Percentiles rank a stretch among this genome's conserved stretches.
Evolutionary conservation across 805 yeast species (phyloP).

Genomic region (Kodamaea lidongshanica): DNA sequence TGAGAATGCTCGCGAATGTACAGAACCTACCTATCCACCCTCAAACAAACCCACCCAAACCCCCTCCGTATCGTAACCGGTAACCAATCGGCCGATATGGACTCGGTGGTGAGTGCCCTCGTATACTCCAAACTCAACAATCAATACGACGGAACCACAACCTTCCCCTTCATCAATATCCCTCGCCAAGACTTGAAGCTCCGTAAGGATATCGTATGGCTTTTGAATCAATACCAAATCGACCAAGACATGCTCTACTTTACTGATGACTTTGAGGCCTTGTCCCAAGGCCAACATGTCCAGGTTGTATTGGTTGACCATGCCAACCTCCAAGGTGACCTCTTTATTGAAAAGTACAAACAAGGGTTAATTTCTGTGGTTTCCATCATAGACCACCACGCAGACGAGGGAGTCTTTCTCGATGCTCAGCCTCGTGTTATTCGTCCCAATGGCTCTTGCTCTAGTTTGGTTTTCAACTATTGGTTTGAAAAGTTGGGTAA

Average conservation of each 20-base stretch:
- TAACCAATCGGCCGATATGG: constrained; percentile 83
- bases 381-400: constrained; percentile 85
- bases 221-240: constrained; percentile 45
- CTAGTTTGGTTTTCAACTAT: constrained; percentile 62
- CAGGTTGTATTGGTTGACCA: constrained; percentile 75
- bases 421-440: constrained; percentile 60
- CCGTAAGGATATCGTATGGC: constrained; percentile 62
- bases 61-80: constrained; percentile 55
- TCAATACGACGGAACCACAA: constrained; percentile 22
- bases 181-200: constrained; percentile 57
- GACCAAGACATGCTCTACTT: constrained; percentile 49
- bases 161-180: constrained; percentile 74
- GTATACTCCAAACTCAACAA: constrained; percentile 58
- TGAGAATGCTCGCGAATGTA: no score
- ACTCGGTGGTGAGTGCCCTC: constrained; percentile 75
- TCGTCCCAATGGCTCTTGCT: constrained; percentile 67
- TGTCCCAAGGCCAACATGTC: constrained; percentile 7
- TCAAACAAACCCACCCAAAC: constrained; percentile 13
- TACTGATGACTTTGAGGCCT: constrained; percentile 54
- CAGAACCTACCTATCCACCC: constrained; percentile 17
- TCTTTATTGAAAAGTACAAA: constrained; percentile 24
- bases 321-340: constrained; percentile 55
- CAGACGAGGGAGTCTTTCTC: constrained; percentile 49
- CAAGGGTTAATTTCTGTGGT: constrained; percentile 29
- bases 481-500: constrained; percentile 36